Percentiles rank a stretch among this genome's conserved stretches.
phyloP scores from a whole-genome alignment of 2,329 filamentous ascomycete genomes.

The Intubia oerlemansii region DNA sequence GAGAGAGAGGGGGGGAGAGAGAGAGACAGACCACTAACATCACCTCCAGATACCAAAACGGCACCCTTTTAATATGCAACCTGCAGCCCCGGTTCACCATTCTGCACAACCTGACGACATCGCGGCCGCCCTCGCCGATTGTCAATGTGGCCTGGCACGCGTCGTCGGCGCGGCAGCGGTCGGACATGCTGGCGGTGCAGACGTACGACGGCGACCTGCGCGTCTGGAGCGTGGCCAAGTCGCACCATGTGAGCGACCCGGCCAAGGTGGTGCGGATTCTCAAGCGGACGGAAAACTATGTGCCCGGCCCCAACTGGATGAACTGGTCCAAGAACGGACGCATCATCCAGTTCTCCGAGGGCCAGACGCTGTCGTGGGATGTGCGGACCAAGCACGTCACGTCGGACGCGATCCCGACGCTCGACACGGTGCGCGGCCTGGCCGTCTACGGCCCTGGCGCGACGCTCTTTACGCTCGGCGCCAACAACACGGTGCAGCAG shows the following conservation, averaged over 20 bases:
- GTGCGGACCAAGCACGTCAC: conserved; percentile 95
- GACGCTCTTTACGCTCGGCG: conserved; percentile 76
- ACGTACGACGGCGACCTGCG: conserved; percentile 78
- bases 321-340: conserved; percentile 96
- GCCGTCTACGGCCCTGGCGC: conserved; percentile 79
- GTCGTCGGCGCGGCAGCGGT: conserved; percentile 86
- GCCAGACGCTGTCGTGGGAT: conserved; percentile 89
- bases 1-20: too few relatives aligned
- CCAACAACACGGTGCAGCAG: conserved; percentile 79
- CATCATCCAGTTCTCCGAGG: conserved; percentile 75
- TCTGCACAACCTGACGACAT: conserved; percentile 74
- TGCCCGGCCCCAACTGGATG: conserved; percentile 78
- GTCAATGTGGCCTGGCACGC: conserved; percentile 85
- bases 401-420: conserved; percentile 68
- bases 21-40: too few relatives aligned
- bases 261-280: conserved; percentile 80
- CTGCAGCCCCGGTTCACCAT: conserved; percentile 87
- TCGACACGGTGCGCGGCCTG: conserved; percentile 61
- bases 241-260: conserved; percentile 44
- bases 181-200: conserved; percentile 91
- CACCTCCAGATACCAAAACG: conserved; percentile 95
- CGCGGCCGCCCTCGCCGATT: conserved; percentile 67
- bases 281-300: conserved; percentile 54
- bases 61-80: conserved; percentile 74
- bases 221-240: conserved; percentile 92